Conservation (phyloP, 1,284 basidiomycete genomes). For the Hypsizygus ulmarius region DNA sequence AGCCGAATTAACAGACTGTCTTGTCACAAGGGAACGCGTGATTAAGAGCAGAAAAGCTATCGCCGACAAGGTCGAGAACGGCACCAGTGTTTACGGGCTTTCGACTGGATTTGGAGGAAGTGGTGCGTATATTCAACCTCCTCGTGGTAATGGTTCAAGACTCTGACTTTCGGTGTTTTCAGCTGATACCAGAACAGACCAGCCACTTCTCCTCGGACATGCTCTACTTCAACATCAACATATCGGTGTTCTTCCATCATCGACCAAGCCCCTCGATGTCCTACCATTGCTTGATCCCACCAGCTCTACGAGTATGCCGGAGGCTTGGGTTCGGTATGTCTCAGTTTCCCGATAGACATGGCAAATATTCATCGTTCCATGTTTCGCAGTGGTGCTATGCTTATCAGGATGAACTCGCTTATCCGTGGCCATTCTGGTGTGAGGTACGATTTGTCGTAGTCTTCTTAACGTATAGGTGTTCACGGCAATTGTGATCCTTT, state of each 20-base stretch:
- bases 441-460: constrained; percentile 10
- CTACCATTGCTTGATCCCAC: constrained; percentile 58
- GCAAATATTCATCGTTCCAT: neutral
- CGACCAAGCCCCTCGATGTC: constrained; percentile 34
- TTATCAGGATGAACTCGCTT: constrained; percentile 56
- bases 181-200: constrained; percentile 44
- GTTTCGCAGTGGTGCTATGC: constrained; percentile 61
- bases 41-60: constrained; percentile 61
- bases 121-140: constrained; percentile 50
- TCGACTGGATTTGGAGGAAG: constrained; percentile 80
- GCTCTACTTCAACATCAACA: constrained; percentile 80
- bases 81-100: constrained; percentile 76
- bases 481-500: neutral
- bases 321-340: constrained; percentile 68
- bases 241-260: constrained; percentile 59
- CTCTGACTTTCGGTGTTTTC: constrained; percentile 37
- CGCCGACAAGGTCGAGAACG: constrained; percentile 61
- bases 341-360: neutral
- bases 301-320: constrained; percentile 68
- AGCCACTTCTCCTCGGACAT: constrained; percentile 60
- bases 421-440: constrained; percentile 25
- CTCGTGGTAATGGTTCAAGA: constrained; percentile 35
- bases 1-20: constrained; percentile 51
- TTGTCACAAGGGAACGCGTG: constrained; percentile 50
- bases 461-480: constrained; percentile 3